A percentile compares a stretch with the other conserved stretches of the same genome.
Conservation (phyloP, 2,329 filamentous ascomycete species). For the Calonectria hongkongensis region DNA sequence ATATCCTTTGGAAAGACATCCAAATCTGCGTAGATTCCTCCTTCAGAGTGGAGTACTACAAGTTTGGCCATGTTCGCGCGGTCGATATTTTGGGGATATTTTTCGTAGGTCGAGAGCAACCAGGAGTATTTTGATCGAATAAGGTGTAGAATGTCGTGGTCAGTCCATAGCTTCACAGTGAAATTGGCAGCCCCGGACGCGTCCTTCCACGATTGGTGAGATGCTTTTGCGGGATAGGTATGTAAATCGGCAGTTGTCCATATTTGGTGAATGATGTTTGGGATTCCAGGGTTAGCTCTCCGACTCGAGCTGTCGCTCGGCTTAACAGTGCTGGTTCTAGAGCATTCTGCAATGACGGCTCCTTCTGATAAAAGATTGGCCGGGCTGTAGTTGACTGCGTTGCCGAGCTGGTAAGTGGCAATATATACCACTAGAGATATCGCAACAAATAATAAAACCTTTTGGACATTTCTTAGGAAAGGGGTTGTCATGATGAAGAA, state of each 20-base stretch:
- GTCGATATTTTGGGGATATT: not conserved
- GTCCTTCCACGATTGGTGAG: constrained; percentile 1
- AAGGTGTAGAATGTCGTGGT: not conserved
- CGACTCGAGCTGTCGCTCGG: not conserved
- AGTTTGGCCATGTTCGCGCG: constrained; percentile 7
- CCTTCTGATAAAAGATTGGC: not conserved
- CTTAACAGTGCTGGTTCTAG: not conserved
- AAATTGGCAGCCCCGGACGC: not conserved
- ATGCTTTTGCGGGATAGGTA: not conserved
- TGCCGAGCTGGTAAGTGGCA: not conserved
- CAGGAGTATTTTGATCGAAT: constrained; percentile 8
- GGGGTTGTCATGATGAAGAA: not conserved
- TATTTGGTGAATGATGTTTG: not conserved
- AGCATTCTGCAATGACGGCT: not conserved
- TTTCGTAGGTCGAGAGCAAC: not conserved
- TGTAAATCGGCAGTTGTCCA: not conserved
- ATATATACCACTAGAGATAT: not conserved
- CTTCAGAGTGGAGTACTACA: not conserved
- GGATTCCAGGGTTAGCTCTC: not conserved
- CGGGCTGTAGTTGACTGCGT: not conserved
- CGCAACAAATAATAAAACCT: not conserved
- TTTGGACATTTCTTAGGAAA: not conserved
- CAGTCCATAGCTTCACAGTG: not conserved
- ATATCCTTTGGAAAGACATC: not conserved
- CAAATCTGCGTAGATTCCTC: not conserved